These are phyloP conservation scores for Gymnopilus dilepis DNA, from an alignment of 768 basidiomycete species.

Conservation along the genomic window DNA sequence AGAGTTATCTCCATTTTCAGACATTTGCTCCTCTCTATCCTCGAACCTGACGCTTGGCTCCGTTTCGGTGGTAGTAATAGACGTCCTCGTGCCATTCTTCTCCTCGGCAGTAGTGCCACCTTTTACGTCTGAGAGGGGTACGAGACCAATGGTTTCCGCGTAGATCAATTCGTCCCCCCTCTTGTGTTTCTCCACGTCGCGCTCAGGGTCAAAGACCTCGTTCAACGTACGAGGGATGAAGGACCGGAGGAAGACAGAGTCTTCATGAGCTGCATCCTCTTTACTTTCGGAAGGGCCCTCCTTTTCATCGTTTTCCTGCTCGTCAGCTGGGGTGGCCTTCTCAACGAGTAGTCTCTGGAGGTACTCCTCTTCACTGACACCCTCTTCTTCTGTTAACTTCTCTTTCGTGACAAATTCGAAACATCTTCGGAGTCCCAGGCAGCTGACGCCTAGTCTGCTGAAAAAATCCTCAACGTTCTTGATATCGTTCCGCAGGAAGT, in stretches of 20 bases:
- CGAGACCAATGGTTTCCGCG: slow-evolving; percentile 82
- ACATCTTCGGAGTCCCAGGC: slow-evolving; percentile 78
- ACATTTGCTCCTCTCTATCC: slow-evolving; percentile 14
- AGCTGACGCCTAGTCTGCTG: slow-evolving; percentile 69
- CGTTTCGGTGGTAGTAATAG: slow-evolving; percentile 11
- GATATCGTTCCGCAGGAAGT: slow-evolving; percentile 92
- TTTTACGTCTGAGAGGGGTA: slow-evolving; percentile 41
- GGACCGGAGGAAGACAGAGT: slow-evolving; percentile 86
- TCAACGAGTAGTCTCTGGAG: slow-evolving; percentile 57
- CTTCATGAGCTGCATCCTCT: slow-evolving; percentile 64
- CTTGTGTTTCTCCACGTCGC: slow-evolving; percentile 80
- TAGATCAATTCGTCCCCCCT: slow-evolving; percentile 86
- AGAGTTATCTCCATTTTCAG: slow-evolving; percentile 15
- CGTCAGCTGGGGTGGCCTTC: slow-evolving; percentile 17
- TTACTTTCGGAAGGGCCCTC: not conserved
- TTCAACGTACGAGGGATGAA: slow-evolving; percentile 94
- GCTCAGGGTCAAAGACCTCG: slow-evolving; percentile 94
- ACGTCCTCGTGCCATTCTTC: slow-evolving; percentile 1
- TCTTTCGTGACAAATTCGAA: slow-evolving; percentile 90
- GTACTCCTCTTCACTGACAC: slow-evolving; percentile 36
- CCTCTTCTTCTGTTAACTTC: slow-evolving; percentile 38
- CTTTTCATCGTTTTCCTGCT: slow-evolving; percentile 26
- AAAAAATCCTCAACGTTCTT: slow-evolving; percentile 96
- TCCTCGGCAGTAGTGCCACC: slow-evolving; percentile 6
- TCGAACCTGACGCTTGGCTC: slow-evolving; percentile 8